Conservation (phyloP, 495 filamentous ascomycete genomes). For the Trichoderma virens region DNA sequence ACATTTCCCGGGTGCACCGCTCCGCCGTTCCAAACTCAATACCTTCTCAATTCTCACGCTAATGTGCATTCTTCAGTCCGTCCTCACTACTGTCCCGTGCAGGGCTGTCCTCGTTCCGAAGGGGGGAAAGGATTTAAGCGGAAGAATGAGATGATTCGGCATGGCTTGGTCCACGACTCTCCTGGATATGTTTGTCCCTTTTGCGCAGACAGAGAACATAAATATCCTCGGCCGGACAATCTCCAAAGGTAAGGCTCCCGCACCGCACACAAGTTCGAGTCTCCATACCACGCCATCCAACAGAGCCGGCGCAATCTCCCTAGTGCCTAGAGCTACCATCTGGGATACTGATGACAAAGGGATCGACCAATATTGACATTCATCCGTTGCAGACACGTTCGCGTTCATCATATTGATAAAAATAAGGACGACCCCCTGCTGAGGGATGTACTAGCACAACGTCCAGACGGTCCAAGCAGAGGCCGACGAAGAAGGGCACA, state of each 20-base stretch:
- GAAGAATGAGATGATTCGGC: slow-evolving; percentile 98
- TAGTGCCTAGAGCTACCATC: background rate
- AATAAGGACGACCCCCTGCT: slow-evolving; percentile 74
- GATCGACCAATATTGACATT: slow-evolving; percentile 1
- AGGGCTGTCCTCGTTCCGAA: slow-evolving; percentile 67
- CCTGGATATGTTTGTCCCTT: slow-evolving; percentile 97
- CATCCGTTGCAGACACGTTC: slow-evolving; percentile 58
- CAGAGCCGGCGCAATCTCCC: background rate
- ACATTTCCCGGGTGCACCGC: slow-evolving; percentile 66
- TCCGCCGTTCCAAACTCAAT: slow-evolving; percentile 85
- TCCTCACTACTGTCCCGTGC: slow-evolving; percentile 85
- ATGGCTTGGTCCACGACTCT: slow-evolving; percentile 89
- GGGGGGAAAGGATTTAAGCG: slow-evolving; percentile 95
- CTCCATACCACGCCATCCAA: background rate
- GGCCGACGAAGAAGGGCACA: slow-evolving; percentile 62
- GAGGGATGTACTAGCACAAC: slow-evolving; percentile 72
- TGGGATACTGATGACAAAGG: background rate
- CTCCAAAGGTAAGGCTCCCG: slow-evolving; percentile 67
- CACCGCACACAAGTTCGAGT: background rate
- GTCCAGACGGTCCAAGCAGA: slow-evolving; percentile 75
- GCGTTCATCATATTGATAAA: slow-evolving; percentile 82
- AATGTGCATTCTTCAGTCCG: slow-evolving; percentile 91
- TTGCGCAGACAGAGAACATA: slow-evolving; percentile 91
- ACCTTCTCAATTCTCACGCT: slow-evolving; percentile 76
- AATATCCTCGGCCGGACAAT: slow-evolving; percentile 95